Percentiles rank a stretch among this genome's conserved stretches.
phyloP scores from a whole-genome alignment of 352 stramenopile genomes.

The Pythium rishiriense region DNA sequence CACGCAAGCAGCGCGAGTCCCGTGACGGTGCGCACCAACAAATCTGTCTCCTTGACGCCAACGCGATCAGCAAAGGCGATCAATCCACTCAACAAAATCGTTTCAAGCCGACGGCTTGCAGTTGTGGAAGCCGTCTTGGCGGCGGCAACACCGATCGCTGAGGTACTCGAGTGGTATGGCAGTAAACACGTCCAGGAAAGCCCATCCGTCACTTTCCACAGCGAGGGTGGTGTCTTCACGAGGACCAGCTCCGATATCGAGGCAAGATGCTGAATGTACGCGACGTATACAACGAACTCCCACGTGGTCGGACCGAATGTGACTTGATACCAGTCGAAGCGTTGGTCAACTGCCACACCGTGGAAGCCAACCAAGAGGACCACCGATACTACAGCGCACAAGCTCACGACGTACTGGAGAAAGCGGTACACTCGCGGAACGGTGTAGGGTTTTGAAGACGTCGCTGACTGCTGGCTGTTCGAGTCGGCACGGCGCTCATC shows the following conservation, averaged over 20 bases:
- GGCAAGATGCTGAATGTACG: slow-evolving; percentile 32
- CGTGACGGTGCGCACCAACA: slow-evolving; percentile 17
- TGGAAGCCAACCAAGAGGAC: slow-evolving; percentile 27
- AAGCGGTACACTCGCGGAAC: slow-evolving; percentile 3
- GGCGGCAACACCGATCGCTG: not conserved
- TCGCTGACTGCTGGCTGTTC: not conserved
- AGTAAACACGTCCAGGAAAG: slow-evolving; percentile 34
- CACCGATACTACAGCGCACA: slow-evolving; percentile 7
- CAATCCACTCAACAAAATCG: slow-evolving; percentile 22
- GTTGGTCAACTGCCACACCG: slow-evolving; percentile 17
- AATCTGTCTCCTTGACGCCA: slow-evolving; percentile 22
- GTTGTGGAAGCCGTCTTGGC: not conserved
- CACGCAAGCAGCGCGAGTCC: slow-evolving; percentile 24
- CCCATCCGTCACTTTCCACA: slow-evolving; percentile 26
- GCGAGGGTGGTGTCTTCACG: slow-evolving; percentile 24
- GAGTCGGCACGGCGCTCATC: not conserved
- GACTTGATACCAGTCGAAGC: slow-evolving; percentile 10
- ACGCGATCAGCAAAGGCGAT: slow-evolving; percentile 30
- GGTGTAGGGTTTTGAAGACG: not conserved
- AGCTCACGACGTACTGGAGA: slow-evolving; percentile 18
- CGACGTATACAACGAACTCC: slow-evolving; percentile 33
- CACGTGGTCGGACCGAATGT: slow-evolving; percentile 32
- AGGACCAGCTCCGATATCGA: slow-evolving; percentile 27
- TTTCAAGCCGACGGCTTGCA: slow-evolving; percentile 15
- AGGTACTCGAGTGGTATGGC: slow-evolving; percentile 22